Percentiles rank a stretch among this genome's conserved stretches.
phyloP scores from a whole-genome alignment of 495 filamentous ascomycete genomes.

The Neurospora cerealis region DNA sequence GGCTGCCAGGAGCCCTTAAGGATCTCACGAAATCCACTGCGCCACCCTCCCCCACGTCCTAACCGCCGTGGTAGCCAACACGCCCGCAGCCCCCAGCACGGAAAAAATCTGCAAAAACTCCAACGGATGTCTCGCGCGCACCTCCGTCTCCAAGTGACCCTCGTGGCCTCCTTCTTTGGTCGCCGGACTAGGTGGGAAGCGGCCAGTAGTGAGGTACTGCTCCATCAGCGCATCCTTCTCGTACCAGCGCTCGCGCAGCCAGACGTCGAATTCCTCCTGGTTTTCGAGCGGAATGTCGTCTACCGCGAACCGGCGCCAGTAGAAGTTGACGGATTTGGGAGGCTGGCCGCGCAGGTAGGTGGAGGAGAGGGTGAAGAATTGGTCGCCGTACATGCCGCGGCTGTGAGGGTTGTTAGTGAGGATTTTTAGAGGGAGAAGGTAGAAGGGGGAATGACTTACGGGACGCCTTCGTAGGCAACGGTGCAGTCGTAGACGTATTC shows the following conservation, averaged over 20 bases:
- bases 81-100: constrained; percentile 27
- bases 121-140: constrained; percentile 32
- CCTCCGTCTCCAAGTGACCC: constrained; percentile 38
- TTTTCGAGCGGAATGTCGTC: constrained; percentile 57
- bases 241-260: constrained; percentile 65
- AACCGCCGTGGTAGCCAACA: constrained; percentile 23
- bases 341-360: constrained; percentile 69
- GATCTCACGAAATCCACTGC: neutral
- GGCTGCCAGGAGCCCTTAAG: too few species aligned
- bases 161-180: constrained; percentile 25
- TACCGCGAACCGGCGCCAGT: constrained; percentile 66
- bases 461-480: constrained; percentile 72
- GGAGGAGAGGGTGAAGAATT: constrained; percentile 61
- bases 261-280: constrained; percentile 54
- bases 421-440: too few species aligned
- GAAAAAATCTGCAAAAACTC: constrained; percentile 43
- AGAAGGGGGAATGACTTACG: constrained; percentile 40
- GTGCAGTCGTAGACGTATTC: constrained; percentile 83
- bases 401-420: constrained; percentile 24
- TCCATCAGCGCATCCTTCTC: constrained; percentile 75
- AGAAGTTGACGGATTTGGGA: constrained; percentile 76
- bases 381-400: constrained; percentile 61
- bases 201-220: constrained; percentile 54
- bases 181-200: constrained; percentile 46
- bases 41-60: constrained; percentile 14